A percentile compares a stretch with the other conserved stretches of the same genome.
Evolutionary conservation across 257 asterid species (phyloP).

Genomic region (Salvia rosmarinus): DNA sequence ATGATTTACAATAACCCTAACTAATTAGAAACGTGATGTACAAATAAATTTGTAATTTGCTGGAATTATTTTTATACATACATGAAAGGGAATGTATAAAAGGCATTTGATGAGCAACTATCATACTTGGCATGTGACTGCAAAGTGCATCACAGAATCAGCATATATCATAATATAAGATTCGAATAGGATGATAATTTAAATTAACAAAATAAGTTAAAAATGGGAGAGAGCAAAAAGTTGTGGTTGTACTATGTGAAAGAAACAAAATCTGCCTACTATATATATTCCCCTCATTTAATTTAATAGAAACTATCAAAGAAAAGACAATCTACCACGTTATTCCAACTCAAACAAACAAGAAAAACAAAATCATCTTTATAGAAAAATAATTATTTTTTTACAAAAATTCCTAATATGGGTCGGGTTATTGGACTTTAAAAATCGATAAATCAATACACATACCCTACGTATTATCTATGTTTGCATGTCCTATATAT

Average conservation of each 20-base stretch:
- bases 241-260: neutral
- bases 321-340: constrained; percentile 9
- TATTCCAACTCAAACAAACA: constrained; percentile 25
- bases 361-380: constrained; percentile 2
- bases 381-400: too few species aligned
- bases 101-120: neutral
- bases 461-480: too few species aligned
- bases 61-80: neutral
- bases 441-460: neutral
- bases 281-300: neutral
- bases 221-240: neutral
- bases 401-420: neutral
- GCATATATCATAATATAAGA: neutral
- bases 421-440: neutral
- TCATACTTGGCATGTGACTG: neutral
- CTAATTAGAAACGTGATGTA: neutral
- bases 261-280: neutral
- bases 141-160: neutral
- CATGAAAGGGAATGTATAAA: neutral
- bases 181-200: neutral
- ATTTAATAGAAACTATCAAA: neutral
- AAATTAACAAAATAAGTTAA: neutral
- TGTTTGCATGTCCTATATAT: too few species aligned
- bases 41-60: neutral
- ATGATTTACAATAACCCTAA: neutral